Conservation (phyloP, 306 rosid species). For the Castanospermum australe region DNA sequence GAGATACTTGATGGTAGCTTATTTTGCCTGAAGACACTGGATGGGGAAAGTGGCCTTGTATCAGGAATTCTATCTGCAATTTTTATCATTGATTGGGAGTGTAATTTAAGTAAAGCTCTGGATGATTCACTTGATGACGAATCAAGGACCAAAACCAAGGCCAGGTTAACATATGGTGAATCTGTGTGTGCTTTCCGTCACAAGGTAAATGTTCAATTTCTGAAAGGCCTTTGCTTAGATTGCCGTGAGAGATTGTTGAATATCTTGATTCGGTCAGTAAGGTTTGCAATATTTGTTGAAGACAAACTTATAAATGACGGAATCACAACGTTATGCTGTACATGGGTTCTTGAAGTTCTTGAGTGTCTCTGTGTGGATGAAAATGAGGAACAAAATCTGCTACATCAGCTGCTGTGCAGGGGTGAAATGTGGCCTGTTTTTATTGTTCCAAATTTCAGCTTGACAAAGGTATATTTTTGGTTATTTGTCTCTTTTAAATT, state of each 20-base stretch:
- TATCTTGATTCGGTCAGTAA: conserved; percentile 57
- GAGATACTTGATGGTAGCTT: conserved; percentile 78
- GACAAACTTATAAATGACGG: conserved; percentile 45
- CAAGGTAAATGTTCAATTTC: conserved; percentile 54
- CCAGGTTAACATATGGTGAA: conserved; percentile 61
- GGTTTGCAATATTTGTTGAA: conserved; percentile 68
- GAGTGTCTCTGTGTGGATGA: conserved; percentile 53
- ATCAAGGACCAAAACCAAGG: conserved; percentile 37
- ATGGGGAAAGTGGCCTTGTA: conserved; percentile 57
- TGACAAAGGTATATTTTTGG: conserved; percentile 43
- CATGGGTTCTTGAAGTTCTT: conserved; percentile 81
- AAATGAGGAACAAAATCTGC: conserved; percentile 62
- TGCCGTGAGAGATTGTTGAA: conserved; percentile 45
- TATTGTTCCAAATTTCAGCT: conserved; percentile 47
- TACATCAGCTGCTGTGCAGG: conserved; percentile 61
- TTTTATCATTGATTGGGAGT: conserved; percentile 78
- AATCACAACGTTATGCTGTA: conserved; percentile 57
- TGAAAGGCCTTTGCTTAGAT: conserved; percentile 52
- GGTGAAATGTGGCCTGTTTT: conserved; percentile 77
- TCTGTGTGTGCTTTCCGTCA: conserved; percentile 46
- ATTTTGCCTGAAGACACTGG: conserved; percentile 63
- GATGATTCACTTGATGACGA: conserved; percentile 46
- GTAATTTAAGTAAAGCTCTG: conserved; percentile 40
- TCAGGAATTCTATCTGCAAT: conserved; percentile 70
- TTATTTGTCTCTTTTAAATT: conserved; percentile 21